Conservation (phyloP, 768 basidiomycete species). For the Serendipita sp. region DNA sequence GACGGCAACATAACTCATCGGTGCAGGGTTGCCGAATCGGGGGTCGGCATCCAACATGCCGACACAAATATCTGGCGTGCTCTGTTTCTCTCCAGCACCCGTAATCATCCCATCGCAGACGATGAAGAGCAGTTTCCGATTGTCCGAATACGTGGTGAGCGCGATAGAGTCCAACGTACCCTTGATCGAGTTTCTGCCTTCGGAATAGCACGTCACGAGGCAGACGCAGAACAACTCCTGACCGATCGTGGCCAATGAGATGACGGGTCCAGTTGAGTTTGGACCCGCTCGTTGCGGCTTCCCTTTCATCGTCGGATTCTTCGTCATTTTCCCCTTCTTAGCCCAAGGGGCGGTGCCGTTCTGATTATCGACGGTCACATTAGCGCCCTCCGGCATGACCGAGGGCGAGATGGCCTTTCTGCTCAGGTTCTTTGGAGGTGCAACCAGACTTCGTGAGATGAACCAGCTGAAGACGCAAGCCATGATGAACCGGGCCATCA, state of each 20-base stretch:
- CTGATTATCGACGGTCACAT: conserved; percentile 78
- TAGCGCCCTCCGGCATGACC: conserved; percentile 93
- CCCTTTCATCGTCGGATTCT: conserved; percentile 7
- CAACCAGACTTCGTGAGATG: conserved; percentile 66
- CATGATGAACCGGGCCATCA: conserved; percentile 87
- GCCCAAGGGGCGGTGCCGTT: conserved; percentile 95
- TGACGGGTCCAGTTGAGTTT: conserved; percentile 33
- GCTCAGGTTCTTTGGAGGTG: conserved; percentile 60
- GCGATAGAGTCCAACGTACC: conserved; percentile 92
- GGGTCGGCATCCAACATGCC: conserved; percentile 81
- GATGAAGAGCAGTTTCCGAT: conserved; percentile 80
- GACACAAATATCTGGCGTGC: conserved; percentile 95
- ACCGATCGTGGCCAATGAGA: conserved; percentile 83
- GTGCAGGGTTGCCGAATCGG: conserved; percentile 86
- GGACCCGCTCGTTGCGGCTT: not conserved
- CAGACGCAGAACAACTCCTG: conserved; percentile 90
- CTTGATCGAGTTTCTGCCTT: conserved; percentile 83
- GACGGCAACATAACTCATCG: conserved; percentile 86
- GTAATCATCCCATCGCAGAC: conserved; percentile 99
- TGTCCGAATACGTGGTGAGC: conserved; percentile 76
- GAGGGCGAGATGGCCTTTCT: conserved; percentile 83
- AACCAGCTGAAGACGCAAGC: conserved; percentile 97
- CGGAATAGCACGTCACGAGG: conserved; percentile 94
- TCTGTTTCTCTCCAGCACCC: conserved; percentile 86
- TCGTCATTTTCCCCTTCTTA: conserved; percentile 27